Evolutionary conservation across 2,329 filamentous ascomycete species (phyloP).

Genomic region (Xenoacremonium recifei): DNA sequence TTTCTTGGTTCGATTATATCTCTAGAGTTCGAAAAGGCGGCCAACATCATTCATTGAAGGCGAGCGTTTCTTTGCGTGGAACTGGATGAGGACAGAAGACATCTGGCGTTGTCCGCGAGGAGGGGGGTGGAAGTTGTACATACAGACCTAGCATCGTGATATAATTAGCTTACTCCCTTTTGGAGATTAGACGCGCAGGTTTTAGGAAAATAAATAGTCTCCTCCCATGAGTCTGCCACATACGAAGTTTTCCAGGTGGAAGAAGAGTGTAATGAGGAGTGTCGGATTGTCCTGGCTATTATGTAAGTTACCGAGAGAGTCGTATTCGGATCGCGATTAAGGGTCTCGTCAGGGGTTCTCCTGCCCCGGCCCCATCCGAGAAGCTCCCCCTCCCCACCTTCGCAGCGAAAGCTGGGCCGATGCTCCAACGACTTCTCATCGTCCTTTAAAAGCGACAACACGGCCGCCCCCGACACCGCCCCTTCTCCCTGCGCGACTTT

Average conservation of each 20-base stretch:
- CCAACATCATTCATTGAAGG: conserved; percentile 26
- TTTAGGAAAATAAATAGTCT: conserved; percentile 13
- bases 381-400: neutral
- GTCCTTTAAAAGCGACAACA: neutral
- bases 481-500: neutral
- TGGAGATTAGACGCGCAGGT: conserved; percentile 25
- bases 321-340: too few relatives aligned
- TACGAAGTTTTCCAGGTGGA: too few relatives aligned
- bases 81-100: conserved; percentile 4
- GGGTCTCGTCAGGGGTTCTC: conserved; percentile 15
- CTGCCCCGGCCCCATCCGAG: conserved; percentile 7
- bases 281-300: too few relatives aligned
- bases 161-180: conserved; percentile 28
- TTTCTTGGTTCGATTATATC: conserved; percentile 26
- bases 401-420: too few relatives aligned
- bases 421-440: neutral
- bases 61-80: conserved; percentile 10
- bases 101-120: conserved; percentile 2
- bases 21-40: conserved; percentile 29
- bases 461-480: neutral
- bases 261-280: too few relatives aligned
- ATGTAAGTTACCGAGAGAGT: too few relatives aligned
- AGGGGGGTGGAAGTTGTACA: conserved; percentile 16
- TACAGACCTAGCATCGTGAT: too few relatives aligned
- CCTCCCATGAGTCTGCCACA: neutral